phyloP scores from a whole-genome alignment of 306 rosid genomes.

The Pterocarpus macrocarpus region DNA sequence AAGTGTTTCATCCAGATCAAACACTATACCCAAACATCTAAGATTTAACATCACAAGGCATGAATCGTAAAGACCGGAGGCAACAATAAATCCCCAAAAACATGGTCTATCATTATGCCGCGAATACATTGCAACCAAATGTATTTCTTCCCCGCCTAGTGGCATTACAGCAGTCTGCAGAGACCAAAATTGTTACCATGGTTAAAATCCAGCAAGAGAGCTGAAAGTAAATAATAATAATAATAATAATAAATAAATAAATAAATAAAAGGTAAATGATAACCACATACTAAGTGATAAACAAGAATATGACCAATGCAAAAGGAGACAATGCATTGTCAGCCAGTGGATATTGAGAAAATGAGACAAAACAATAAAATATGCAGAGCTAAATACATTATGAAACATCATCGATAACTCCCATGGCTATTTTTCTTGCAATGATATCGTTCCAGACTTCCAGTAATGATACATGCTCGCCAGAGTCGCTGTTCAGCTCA shows the following conservation, averaged over 20 bases:
- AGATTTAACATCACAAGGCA: constrained; percentile 94
- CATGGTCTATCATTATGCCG: constrained; percentile 73
- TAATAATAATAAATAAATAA: background rate
- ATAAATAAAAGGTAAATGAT: background rate
- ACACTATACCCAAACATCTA: constrained; percentile 98
- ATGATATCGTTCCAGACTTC: constrained; percentile 2
- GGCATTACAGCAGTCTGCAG: constrained; percentile 94
- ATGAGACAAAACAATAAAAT: constrained; percentile 14
- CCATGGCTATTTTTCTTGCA: background rate
- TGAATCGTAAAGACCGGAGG: constrained; percentile 81
- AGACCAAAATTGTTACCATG: constrained; percentile 29
- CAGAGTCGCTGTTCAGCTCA: constrained; percentile 22
- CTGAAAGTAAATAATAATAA: background rate
- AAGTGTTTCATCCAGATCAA: constrained; percentile 98
- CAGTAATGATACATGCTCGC: background rate
- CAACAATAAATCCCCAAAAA: constrained; percentile 92
- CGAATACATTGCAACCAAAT: constrained; percentile 94
- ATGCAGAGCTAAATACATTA: background rate
- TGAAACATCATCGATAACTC: background rate
- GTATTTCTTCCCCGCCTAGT: constrained; percentile 81
- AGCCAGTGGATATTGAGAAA: background rate
- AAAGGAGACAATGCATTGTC: background rate
- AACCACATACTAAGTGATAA: constrained; percentile 27
- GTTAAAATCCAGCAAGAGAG: constrained; percentile 48
- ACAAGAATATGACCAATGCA: background rate